phyloP scores from a whole-genome alignment of 2,329 filamentous ascomycete genomes.

The Ascochyta clinopodiicola region DNA sequence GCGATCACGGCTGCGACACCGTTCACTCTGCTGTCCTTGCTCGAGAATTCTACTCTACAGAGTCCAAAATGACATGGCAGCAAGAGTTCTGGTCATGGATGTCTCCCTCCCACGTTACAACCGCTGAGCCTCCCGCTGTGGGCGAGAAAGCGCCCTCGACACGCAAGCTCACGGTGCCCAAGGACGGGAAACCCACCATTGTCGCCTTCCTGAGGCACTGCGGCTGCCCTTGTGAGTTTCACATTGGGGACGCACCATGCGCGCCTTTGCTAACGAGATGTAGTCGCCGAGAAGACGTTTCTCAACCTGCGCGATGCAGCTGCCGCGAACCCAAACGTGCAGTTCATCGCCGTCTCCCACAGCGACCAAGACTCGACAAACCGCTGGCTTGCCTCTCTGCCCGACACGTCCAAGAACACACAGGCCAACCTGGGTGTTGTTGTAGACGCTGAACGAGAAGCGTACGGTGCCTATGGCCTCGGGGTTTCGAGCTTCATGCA shows the following conservation, averaged over 20 bases:
- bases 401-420: conserved; percentile 34
- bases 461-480: conserved; percentile 72
- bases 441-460: conserved; percentile 64
- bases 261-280: conserved; percentile 1
- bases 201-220: conserved; percentile 75
- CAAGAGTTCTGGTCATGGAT: conserved; percentile 54
- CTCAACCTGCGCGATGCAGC: conserved; percentile 40
- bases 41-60: not conserved
- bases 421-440: conserved; percentile 65
- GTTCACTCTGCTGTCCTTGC: not conserved
- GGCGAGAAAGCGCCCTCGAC: conserved; percentile 64
- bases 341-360: conserved; percentile 47
- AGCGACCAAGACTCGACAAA: conserved; percentile 41
- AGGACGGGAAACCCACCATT: conserved; percentile 62
- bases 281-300: conserved; percentile 72
- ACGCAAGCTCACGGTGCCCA: conserved; percentile 59
- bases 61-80: conserved; percentile 45
- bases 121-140: conserved; percentile 57
- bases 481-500: conserved; percentile 68
- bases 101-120: conserved; percentile 37
- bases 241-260: not conserved
- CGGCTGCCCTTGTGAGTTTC: conserved; percentile 71
- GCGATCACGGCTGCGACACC: not conserved
- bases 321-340: conserved; percentile 29
- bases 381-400: conserved; percentile 41